Evolutionary conservation across 2,329 filamentous ascomycete species (phyloP).

Genomic region (Monosporascus cannonballus): DNA sequence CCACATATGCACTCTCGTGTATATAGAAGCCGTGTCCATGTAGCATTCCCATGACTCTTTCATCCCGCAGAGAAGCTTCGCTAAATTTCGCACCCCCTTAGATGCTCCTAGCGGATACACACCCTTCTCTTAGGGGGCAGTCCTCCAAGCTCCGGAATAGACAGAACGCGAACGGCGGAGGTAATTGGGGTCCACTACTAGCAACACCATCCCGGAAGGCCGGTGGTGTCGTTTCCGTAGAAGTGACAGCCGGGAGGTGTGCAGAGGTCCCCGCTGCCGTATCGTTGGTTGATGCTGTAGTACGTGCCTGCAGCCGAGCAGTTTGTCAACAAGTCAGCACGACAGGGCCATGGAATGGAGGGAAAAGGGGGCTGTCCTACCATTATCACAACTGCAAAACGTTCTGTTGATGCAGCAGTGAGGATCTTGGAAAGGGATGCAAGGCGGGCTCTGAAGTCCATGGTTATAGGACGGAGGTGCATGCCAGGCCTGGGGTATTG

Average conservation of each 20-base stretch:
- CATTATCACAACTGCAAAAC: background rate
- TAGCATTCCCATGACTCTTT: too few relatives aligned
- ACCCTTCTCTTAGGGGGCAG: background rate
- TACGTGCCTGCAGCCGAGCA: conserved; percentile 12
- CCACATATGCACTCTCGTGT: too few relatives aligned
- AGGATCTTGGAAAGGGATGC: background rate
- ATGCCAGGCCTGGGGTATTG: background rate
- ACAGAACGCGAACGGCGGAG: background rate
- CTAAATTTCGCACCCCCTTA: too few relatives aligned
- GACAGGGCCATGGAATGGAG: background rate
- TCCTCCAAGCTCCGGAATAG: too few relatives aligned
- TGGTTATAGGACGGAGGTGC: background rate
- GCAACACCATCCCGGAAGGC: conserved; percentile 16
- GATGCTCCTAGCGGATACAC: background rate
- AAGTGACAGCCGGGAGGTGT: conserved; percentile 10
- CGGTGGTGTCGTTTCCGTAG: conserved; percentile 11
- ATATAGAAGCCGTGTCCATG: too few relatives aligned
- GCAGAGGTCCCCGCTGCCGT: conserved; percentile 9
- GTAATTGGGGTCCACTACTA: background rate
- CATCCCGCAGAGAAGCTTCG: too few relatives aligned
- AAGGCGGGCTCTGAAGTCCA: background rate
- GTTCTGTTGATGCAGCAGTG: background rate
- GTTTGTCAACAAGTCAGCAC: background rate
- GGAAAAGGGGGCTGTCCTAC: conserved; percentile 9
- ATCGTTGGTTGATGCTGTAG: conserved; percentile 11